Percentiles rank a stretch among this genome's conserved stretches.
phyloP scores from a whole-genome alignment of 2,329 filamentous ascomycete genomes.

The Ascocoryne sarcoides region DNA sequence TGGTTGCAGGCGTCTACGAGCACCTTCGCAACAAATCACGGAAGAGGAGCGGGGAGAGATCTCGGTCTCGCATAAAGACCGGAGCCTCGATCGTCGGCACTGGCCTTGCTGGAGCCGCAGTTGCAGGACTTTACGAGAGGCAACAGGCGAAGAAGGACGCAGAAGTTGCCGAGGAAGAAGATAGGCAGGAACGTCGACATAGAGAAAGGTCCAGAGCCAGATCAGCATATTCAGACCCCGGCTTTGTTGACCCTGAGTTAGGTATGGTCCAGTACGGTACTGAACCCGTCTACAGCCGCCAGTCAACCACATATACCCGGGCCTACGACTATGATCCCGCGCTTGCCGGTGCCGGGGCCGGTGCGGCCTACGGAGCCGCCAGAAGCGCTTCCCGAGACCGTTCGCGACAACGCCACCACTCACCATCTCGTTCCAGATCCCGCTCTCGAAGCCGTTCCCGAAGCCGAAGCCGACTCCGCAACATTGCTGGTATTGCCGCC shows the following conservation, averaged over 20 bases:
- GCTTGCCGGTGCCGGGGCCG: conserved; percentile 16
- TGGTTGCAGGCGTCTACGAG: conserved; percentile 48
- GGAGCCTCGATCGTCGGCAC: conserved; percentile 54
- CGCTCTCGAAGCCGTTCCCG: conserved; percentile 13
- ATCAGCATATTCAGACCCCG: conserved; percentile 42
- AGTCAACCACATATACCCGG: conserved; percentile 7
- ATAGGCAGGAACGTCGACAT: conserved; percentile 21
- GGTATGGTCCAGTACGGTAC: conserved; percentile 60
- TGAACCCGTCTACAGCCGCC: conserved; percentile 42
- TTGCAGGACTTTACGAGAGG: conserved; percentile 52
- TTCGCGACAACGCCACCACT: conserved; percentile 18
- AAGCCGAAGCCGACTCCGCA: conserved; percentile 42
- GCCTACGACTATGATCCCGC: conserved; percentile 17
- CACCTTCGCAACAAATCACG: conserved; percentile 48
- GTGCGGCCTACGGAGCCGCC: conserved; percentile 19
- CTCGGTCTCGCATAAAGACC: conserved; percentile 34
- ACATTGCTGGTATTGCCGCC: conserved; percentile 47
- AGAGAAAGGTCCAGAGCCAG: conserved; percentile 37
- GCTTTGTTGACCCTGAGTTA: conserved; percentile 55
- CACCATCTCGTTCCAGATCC: conserved; percentile 17
- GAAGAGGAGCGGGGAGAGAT: conserved; percentile 32
- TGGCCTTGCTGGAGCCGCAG: conserved; percentile 50
- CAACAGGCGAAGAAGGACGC: conserved; percentile 52
- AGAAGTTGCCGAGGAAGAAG: conserved; percentile 30
- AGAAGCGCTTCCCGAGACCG: conserved; percentile 11